Conservation (phyloP, 2,329 filamentous ascomycete genomes). For the Trichoderma afroharzianum region DNA sequence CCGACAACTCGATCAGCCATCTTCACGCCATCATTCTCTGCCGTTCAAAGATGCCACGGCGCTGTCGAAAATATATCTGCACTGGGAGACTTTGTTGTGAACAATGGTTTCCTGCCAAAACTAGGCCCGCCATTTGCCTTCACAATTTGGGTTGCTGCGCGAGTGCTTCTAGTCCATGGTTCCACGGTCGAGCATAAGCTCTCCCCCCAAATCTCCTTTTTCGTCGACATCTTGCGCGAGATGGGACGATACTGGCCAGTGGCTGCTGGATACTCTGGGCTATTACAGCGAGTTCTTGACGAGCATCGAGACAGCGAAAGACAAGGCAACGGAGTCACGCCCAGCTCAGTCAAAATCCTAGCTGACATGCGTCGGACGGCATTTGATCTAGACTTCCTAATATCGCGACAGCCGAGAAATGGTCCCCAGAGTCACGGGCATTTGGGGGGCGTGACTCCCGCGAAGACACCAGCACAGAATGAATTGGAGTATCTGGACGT, state of each 20-base stretch:
- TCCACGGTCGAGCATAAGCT: slow-evolving; percentile 84
- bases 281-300: slow-evolving; percentile 79
- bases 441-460: slow-evolving; percentile 54
- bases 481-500: slow-evolving; percentile 89
- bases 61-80: slow-evolving; percentile 81
- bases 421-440: slow-evolving; percentile 39
- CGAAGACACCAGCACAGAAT: slow-evolving; percentile 69
- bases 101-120: slow-evolving; percentile 70
- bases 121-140: slow-evolving; percentile 90
- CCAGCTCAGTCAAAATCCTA: slow-evolving; percentile 79
- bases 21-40: slow-evolving; percentile 84
- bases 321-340: slow-evolving; percentile 70
- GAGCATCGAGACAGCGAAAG: slow-evolving; percentile 78
- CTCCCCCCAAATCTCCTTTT: slow-evolving; percentile 73
- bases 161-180: slow-evolving; percentile 82
- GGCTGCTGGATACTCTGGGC: slow-evolving; percentile 72
- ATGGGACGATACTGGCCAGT: slow-evolving; percentile 86
- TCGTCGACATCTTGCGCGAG: slow-evolving; percentile 75
- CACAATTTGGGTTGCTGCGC: slow-evolving; percentile 85
- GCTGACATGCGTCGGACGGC: slow-evolving; percentile 89
- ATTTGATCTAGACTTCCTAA: slow-evolving; percentile 85
- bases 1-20: slow-evolving; percentile 84
- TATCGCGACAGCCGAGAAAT: slow-evolving; percentile 70
- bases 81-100: slow-evolving; percentile 73
- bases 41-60: slow-evolving; percentile 75